phyloP scores from a whole-genome alignment of 768 basidiomycete genomes.

The Naganishia onofrii region DNA sequence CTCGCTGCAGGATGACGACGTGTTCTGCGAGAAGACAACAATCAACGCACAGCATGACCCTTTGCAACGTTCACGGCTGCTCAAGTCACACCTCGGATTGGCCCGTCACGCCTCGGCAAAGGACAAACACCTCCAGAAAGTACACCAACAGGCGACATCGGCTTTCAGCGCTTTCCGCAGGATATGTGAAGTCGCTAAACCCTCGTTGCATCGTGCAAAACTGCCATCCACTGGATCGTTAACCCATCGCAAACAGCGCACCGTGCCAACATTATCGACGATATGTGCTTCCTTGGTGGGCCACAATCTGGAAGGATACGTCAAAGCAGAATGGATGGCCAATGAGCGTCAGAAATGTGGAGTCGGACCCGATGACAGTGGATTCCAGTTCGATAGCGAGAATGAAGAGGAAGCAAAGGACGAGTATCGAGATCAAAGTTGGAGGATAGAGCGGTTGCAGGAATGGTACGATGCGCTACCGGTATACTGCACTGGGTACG shows the following conservation, averaged over 20 bases:
- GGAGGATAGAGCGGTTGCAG: slow-evolving; percentile 23
- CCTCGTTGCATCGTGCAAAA: neutral
- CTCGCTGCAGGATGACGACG: neutral
- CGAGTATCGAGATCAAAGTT: slow-evolving; percentile 20
- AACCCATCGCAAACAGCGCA: neutral
- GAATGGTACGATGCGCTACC: slow-evolving; percentile 22
- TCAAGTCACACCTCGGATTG: slow-evolving; percentile 6
- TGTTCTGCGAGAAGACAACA: neutral
- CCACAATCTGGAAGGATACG: slow-evolving; percentile 20
- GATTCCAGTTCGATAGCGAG: slow-evolving; percentile 7
- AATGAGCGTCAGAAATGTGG: slow-evolving; percentile 8
- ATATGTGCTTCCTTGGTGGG: slow-evolving; percentile 7
- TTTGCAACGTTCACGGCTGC: neutral
- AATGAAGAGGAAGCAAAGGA: neutral
- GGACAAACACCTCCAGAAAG: neutral
- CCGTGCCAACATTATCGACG: neutral
- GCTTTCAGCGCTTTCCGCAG: slow-evolving; percentile 12
- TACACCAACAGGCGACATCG: slow-evolving; percentile 13
- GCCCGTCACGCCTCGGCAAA: slow-evolving; percentile 3
- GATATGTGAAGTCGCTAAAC: slow-evolving; percentile 19
- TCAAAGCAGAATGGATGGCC: slow-evolving; percentile 18
- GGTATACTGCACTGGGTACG: slow-evolving; percentile 8
- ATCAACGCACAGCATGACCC: no score
- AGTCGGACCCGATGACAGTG: slow-evolving; percentile 1
- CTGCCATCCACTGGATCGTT: neutral